Percentiles rank a stretch among this genome's conserved stretches.
Conservation (phyloP, 2,329 filamentous ascomycete species). For the Colletotrichum somersetense region DNA sequence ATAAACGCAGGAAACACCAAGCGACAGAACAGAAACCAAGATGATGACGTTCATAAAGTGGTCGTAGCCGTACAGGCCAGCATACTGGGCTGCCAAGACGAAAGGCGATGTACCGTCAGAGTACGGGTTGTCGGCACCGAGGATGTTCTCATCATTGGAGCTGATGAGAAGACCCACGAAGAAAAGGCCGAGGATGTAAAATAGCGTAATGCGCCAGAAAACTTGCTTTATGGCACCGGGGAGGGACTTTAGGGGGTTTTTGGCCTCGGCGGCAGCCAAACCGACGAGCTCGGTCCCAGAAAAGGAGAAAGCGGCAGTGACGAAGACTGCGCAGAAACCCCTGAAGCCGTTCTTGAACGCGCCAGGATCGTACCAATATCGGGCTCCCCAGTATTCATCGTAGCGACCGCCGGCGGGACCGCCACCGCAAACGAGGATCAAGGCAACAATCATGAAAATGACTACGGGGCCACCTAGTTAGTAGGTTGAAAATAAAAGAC, state of each 20-base stretch:
- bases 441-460: conserved; percentile 73
- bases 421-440: conserved; percentile 71
- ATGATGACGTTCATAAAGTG: conserved; percentile 72
- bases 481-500: fast-evolving
- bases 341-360: conserved; percentile 81
- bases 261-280: conserved; percentile 78
- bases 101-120: conserved; percentile 61
- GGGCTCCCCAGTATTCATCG: conserved; percentile 61
- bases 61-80: conserved; percentile 62
- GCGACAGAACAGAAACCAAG: conserved; percentile 68
- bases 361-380: conserved; percentile 63
- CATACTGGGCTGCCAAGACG: conserved; percentile 68
- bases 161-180: conserved; percentile 65
- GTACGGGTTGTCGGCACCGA: conserved; percentile 33
- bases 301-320: conserved; percentile 80
- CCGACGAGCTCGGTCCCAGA: conserved; percentile 82
- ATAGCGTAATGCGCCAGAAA: conserved; percentile 69
- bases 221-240: conserved; percentile 88
- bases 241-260: conserved; percentile 78
- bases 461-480: conserved; percentile 45
- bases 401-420: conserved; percentile 64
- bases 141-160: conserved; percentile 59
- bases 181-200: conserved; percentile 66
- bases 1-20: conserved; percentile 70
- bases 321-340: conserved; percentile 78